Evolutionary conservation across 2,329 filamentous ascomycete genomes (phyloP).

Genomic region (Stachybotrys echinatus): DNA sequence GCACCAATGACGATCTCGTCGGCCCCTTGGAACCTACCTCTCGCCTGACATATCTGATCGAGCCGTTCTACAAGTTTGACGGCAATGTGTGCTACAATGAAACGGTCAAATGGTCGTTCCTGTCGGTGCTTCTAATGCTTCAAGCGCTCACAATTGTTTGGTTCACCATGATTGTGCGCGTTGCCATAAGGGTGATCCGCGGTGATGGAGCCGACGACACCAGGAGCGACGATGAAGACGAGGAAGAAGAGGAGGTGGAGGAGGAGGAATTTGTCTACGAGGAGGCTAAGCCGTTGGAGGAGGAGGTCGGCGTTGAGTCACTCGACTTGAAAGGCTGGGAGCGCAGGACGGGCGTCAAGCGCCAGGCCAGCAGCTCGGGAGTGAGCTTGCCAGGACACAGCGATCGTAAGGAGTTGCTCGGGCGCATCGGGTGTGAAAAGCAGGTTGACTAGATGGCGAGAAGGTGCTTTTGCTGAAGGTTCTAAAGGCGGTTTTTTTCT

Average conservation of each 20-base stretch:
- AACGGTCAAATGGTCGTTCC: conserved; percentile 69
- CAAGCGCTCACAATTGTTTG: conserved; percentile 79
- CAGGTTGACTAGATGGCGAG: conserved; percentile 43
- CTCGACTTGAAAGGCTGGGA: conserved; percentile 63
- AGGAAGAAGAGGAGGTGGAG: conserved; percentile 58
- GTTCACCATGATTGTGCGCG: conserved; percentile 83
- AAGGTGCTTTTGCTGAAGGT: conserved; percentile 13
- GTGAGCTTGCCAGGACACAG: conserved; percentile 67
- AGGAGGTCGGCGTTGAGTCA: conserved; percentile 70
- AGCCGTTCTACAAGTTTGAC: conserved; percentile 66
- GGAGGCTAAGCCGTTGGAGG: conserved; percentile 55
- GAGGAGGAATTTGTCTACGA: conserved; percentile 51
- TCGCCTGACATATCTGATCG: conserved; percentile 58
- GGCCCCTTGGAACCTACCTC: conserved; percentile 48
- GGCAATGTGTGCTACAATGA: conserved; percentile 77
- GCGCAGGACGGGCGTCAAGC: conserved; percentile 49
- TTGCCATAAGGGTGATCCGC: conserved; percentile 73
- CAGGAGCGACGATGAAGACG: conserved; percentile 79
- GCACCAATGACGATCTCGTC: conserved; percentile 46
- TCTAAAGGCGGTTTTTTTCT: conserved; percentile 8
- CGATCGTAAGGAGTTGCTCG: conserved; percentile 75
- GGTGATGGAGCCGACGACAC: conserved; percentile 78
- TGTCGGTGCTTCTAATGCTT: conserved; percentile 69
- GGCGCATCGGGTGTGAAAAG: conserved; percentile 80
- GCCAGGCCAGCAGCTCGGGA: conserved; percentile 46